Percentiles rank a stretch among this genome's conserved stretches.
Evolutionary conservation across 257 asterid genomes (phyloP).

Genomic region (Primulina huaijiensis): DNA sequence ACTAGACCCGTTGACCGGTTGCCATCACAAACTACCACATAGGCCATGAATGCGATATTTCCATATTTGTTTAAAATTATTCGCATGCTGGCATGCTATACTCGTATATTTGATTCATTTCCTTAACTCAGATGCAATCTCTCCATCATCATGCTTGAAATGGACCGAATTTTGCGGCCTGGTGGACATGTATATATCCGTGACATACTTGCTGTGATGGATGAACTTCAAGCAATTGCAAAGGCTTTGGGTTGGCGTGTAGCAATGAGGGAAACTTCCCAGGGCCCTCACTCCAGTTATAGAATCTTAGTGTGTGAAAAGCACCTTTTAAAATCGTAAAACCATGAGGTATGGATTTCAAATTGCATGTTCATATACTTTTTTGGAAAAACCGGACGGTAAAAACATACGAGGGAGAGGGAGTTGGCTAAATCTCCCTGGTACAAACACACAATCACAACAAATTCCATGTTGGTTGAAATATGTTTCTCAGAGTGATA

Average conservation of each 20-base stretch:
- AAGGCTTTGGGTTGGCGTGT: slow-evolving; percentile 80
- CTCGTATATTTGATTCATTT: slow-evolving; percentile 6
- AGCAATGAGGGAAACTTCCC: slow-evolving; percentile 67
- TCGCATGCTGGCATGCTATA: neutral
- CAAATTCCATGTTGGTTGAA: too few species aligned
- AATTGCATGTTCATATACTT: too few species aligned
- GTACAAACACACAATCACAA: too few species aligned
- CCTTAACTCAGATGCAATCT: slow-evolving; percentile 61
- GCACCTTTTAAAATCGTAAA: slow-evolving; percentile 35
- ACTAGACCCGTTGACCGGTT: too few species aligned
- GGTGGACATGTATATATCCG: slow-evolving; percentile 77
- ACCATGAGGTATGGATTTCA: neutral
- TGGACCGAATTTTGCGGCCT: slow-evolving; percentile 88
- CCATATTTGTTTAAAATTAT: too few species aligned
- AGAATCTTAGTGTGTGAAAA: slow-evolving; percentile 66
- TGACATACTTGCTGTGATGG: slow-evolving; percentile 61
- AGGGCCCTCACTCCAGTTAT: slow-evolving; percentile 89
- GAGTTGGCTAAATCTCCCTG: too few species aligned
- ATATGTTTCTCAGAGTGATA: too few species aligned
- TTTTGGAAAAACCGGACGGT: too few species aligned
- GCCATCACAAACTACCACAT: too few species aligned
- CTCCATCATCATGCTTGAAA: slow-evolving; percentile 80
- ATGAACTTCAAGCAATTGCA: slow-evolving; percentile 68
- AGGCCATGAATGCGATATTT: too few species aligned
- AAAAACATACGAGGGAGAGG: too few species aligned